A percentile compares a stretch with the other conserved stretches of the same genome.
These are phyloP conservation scores for Globisporangium irregulare DNA, from an alignment of 352 stramenopile genomes.

Conservation along the genomic window DNA sequence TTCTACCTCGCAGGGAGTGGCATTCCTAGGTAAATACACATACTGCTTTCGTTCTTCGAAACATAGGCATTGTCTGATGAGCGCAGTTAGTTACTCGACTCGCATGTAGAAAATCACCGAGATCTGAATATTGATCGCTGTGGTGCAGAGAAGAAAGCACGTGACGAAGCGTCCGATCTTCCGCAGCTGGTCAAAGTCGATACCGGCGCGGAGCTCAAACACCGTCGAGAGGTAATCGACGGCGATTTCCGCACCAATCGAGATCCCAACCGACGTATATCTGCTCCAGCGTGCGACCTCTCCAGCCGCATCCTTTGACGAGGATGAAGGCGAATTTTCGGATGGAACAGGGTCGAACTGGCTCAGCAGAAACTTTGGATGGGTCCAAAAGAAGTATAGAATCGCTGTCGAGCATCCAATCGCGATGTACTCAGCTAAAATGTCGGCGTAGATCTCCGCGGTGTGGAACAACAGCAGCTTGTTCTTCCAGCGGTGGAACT, in stretches of 20 bases:
- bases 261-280: slow-evolving; percentile 6
- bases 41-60: no score
- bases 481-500: slow-evolving; percentile 8
- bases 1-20: no score
- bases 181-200: slow-evolving; percentile 25
- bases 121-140: slow-evolving; percentile 32
- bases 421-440: slow-evolving; percentile 42
- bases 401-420: slow-evolving; percentile 33
- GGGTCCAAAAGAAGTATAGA: slow-evolving; percentile 24
- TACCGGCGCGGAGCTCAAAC: slow-evolving; percentile 22
- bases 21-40: no score
- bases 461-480: slow-evolving; percentile 26
- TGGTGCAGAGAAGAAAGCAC: slow-evolving; percentile 25
- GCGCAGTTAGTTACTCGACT: neutral
- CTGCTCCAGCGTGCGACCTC: slow-evolving; percentile 11
- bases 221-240: slow-evolving; percentile 24
- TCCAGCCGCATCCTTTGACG: neutral
- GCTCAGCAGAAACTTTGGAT: slow-evolving; percentile 28
- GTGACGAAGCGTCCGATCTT: slow-evolving; percentile 24
- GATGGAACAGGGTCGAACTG: neutral
- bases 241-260: slow-evolving; percentile 19
- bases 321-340: neutral
- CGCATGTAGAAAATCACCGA: slow-evolving; percentile 20
- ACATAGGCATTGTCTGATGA: neutral
- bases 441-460: slow-evolving; percentile 28